Evolutionary conservation across 2,329 filamentous ascomycete genomes (phyloP).

Genomic region (Rutstroemia sydowiana): DNA sequence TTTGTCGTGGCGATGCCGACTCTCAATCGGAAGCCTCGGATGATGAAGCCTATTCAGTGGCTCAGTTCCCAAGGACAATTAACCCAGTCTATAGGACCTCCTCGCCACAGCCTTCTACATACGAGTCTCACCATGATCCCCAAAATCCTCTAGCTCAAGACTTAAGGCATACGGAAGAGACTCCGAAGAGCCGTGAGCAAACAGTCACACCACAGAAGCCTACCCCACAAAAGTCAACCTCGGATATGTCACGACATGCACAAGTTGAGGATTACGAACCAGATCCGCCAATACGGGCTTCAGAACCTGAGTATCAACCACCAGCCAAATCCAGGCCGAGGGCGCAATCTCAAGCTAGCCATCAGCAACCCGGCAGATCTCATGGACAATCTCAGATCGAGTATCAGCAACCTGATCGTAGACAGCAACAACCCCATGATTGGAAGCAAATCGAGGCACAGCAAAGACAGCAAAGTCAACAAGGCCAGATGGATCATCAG

Average conservation of each 20-base stretch:
- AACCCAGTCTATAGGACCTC: slow-evolving; percentile 95
- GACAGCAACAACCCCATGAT: slow-evolving; percentile 4
- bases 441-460: neutral
- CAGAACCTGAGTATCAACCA: slow-evolving; percentile 4
- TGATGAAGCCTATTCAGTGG: slow-evolving; percentile 86
- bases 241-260: slow-evolving; percentile 13
- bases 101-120: slow-evolving; percentile 88
- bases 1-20: slow-evolving; percentile 85
- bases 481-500: slow-evolving; percentile 1
- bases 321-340: slow-evolving; percentile 2
- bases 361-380: slow-evolving; percentile 2
- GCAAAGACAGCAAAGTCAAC: slow-evolving; percentile 1
- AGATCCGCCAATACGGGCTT: slow-evolving; percentile 22
- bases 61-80: slow-evolving; percentile 90
- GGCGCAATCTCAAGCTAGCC: slow-evolving; percentile 8
- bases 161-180: slow-evolving; percentile 48
- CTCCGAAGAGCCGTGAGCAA: slow-evolving; percentile 39
- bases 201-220: slow-evolving; percentile 46
- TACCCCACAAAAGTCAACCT: slow-evolving; percentile 17
- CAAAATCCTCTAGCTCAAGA: slow-evolving; percentile 65
- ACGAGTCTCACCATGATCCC: slow-evolving; percentile 85
- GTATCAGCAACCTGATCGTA: slow-evolving; percentile 7
- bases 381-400: slow-evolving; percentile 4
- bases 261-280: slow-evolving; percentile 26
- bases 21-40: slow-evolving; percentile 76